Base-by-base conservation (phyloP, 2,329 filamentous ascomycete genomes). In the Didymella sp. region DNA sequence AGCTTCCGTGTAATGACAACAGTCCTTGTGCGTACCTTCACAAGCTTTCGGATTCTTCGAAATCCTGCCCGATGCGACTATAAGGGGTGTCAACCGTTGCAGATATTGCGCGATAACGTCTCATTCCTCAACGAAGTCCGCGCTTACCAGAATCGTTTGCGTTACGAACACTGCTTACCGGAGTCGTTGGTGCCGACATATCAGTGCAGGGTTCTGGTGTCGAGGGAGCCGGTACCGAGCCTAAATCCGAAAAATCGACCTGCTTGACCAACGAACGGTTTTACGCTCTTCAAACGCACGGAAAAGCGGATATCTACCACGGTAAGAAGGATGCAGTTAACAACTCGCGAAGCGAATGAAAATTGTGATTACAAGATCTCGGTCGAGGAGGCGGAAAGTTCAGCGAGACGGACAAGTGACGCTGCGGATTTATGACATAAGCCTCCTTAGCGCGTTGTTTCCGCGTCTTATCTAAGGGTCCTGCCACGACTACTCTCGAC, bases 31-130 rank as follows among this genome's bases (percentile, higher is more conserved):
- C 9, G 19, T 53, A 58, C 56, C 56, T 27, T 58, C 50, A 25
- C 56, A 58, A 6, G 56, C 56, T 33, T 54, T 58, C 3, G 56
- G 56, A 15, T 49, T 58, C n/a, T 58, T 58, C 4, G 45, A 46
- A 5, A 54, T 19, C 9, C 35, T 49, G 17, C 56, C 44, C 6
- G 40, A 30, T 2, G 13, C 19, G 24, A 56, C 54, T 51, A 13
- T 2, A 13, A 4, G 9, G 24, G 4, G 12, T 11, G 40, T 43
- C 12, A 44, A 27, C 6, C n/a, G 31, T 11, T n/a, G 5, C 13
- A 35, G 31, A 13, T 13, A 17, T 19, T 4, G 17, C 13, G 15
- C n/a, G 30, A 13, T n/a, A 2, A n/a, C 30, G 13, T 4, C 15
- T 31, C 9, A n/a, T n/a, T n/a, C n/a, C n/a, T n/a, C n/a, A n/a